A percentile compares a stretch with the other conserved stretches of the same genome.
These are phyloP conservation scores for Rhynchospora tenuis DNA, from an alignment of 176 grass and related monocot genomes.

Conservation along the genomic window DNA sequence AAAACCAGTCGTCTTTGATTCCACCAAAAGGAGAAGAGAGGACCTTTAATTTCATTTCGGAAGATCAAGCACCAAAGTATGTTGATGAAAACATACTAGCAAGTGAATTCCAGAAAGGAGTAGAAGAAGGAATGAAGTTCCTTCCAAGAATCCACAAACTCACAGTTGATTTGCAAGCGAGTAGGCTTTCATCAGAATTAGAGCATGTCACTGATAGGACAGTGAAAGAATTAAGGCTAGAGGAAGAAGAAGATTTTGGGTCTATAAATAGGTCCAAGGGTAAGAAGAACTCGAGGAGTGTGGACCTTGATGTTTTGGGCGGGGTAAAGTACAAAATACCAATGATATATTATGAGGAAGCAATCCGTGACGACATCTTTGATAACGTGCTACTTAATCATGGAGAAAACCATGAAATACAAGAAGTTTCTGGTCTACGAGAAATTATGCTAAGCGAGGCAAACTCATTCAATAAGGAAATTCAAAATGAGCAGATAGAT, in stretches of 20 bases:
- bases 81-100: slow-evolving; percentile 27
- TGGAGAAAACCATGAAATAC: slow-evolving; percentile 26
- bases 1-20: background rate
- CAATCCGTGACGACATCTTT: slow-evolving; percentile 37
- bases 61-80: background rate
- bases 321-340: slow-evolving; percentile 43
- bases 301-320: slow-evolving; percentile 33
- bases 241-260: background rate
- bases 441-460: slow-evolving; percentile 21
- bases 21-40: background rate
- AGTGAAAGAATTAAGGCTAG: background rate
- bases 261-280: slow-evolving; percentile 11
- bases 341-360: slow-evolving; percentile 22
- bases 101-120: slow-evolving; percentile 28
- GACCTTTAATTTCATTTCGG: background rate
- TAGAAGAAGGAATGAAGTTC: slow-evolving; percentile 34
- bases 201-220: background rate
- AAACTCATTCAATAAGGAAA: slow-evolving; percentile 23
- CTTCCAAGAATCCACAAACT: slow-evolving; percentile 24
- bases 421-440: slow-evolving; percentile 11
- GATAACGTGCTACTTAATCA: slow-evolving; percentile 44
- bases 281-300: background rate
- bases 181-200: slow-evolving; percentile 15
- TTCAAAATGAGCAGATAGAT: slow-evolving; percentile 45
- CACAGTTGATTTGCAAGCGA: slow-evolving; percentile 15